These are phyloP conservation scores for Xylaria arbuscula DNA, from an alignment of 2,329 filamentous ascomycete species.

Conservation along the genomic window DNA sequence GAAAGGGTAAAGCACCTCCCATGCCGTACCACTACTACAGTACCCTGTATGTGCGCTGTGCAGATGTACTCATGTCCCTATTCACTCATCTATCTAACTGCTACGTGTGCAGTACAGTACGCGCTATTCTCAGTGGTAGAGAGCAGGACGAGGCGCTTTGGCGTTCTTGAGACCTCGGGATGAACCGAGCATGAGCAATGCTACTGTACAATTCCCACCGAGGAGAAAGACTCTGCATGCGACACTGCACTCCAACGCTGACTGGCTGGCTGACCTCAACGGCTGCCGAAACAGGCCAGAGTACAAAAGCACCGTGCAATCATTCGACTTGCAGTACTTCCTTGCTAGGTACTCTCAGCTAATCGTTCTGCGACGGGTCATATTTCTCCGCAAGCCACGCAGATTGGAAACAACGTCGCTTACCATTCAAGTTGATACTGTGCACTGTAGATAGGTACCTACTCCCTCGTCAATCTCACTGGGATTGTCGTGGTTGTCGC, in stretches of 20 bases:
- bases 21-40: not conserved
- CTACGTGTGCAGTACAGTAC: not conserved
- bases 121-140: too few relatives aligned
- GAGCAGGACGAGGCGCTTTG: slow-evolving; percentile 18
- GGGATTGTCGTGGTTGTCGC: not conserved
- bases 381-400: slow-evolving; percentile 13
- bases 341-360: not conserved
- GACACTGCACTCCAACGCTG: slow-evolving; percentile 38
- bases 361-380: slow-evolving; percentile 18
- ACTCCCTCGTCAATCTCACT: too few relatives aligned
- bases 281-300: slow-evolving; percentile 30
- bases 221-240: slow-evolving; percentile 27
- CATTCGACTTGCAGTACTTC: slow-evolving; percentile 4
- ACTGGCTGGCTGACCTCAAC: slow-evolving; percentile 35
- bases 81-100: not conserved
- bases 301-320: slow-evolving; percentile 24
- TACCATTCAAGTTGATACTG: slow-evolving; percentile 12
- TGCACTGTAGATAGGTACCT: slow-evolving; percentile 2
- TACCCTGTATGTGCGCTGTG: not conserved
- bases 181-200: slow-evolving; percentile 35
- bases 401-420: not conserved
- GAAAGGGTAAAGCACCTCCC: not conserved
- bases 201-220: slow-evolving; percentile 17
- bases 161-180: slow-evolving; percentile 32
- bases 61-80: not conserved